Conservation (phyloP, 148 eudicot genomes). For the Selenicereus undatus region DNA sequence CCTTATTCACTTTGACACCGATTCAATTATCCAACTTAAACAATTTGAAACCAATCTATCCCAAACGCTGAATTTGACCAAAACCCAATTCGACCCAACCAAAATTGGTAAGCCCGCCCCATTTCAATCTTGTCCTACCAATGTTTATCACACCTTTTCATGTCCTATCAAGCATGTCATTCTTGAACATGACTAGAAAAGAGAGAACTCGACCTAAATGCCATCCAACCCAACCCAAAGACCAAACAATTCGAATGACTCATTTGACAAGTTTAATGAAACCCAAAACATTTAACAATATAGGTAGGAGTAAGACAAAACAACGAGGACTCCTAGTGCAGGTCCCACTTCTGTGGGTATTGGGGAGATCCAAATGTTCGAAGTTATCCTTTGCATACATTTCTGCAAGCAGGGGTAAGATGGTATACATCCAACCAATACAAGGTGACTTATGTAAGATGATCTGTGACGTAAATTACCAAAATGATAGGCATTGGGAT, state of each 20-base stretch:
- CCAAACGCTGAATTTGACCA: neutral
- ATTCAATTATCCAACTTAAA: neutral
- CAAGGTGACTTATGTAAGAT: no score
- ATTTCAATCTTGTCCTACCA: neutral
- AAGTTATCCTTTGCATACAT: no score
- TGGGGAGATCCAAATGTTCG: no score
- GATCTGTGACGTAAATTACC: constrained; percentile 34
- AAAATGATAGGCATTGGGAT: constrained; percentile 58
- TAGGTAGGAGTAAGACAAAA: neutral
- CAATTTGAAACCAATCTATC: neutral
- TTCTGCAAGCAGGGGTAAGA: no score
- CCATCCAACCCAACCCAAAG: neutral
- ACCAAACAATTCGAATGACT: neutral
- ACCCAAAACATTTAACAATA: no score
- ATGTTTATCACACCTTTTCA: neutral
- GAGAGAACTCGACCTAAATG: neutral
- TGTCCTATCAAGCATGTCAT: neutral
- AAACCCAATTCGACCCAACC: neutral
- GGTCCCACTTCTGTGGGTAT: no score
- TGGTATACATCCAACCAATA: no score
- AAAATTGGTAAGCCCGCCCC: neutral
- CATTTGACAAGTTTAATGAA: neutral
- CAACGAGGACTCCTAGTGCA: neutral
- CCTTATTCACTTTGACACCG: no score
- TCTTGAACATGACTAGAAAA: neutral